These are phyloP conservation scores for Ophiognomonia clavigignenti-juglandacearum DNA, from an alignment of 2,329 filamentous ascomycete species.

Conservation along the genomic window DNA sequence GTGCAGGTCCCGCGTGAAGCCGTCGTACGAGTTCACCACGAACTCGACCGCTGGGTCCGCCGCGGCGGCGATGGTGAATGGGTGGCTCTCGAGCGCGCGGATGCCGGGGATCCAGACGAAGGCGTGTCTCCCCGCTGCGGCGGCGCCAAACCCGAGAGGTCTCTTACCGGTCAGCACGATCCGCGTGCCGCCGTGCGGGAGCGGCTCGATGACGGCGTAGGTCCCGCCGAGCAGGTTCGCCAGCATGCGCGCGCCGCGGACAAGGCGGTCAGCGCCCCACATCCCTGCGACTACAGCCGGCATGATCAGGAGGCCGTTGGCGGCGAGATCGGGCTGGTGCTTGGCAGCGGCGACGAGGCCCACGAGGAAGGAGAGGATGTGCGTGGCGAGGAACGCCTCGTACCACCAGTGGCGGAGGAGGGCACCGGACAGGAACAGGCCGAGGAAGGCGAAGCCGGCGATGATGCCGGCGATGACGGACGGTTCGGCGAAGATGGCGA, in stretches of 20 bases:
- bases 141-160: constrained; percentile 36
- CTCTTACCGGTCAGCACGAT: constrained; percentile 49
- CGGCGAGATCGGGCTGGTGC: constrained; percentile 43
- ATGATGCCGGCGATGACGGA: constrained; percentile 44
- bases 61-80: constrained; percentile 55
- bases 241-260: constrained; percentile 40
- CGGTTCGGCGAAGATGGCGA: constrained; percentile 28
- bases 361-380: constrained; percentile 44
- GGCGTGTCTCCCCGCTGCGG: constrained; percentile 54
- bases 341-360: constrained; percentile 43
- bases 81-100: constrained; percentile 54
- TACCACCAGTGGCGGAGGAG: constrained; percentile 45
- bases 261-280: constrained; percentile 46
- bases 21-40: constrained; percentile 52
- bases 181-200: constrained; percentile 49
- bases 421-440: constrained; percentile 37
- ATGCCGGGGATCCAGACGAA: constrained; percentile 60
- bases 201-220: constrained; percentile 45
- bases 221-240: constrained; percentile 46
- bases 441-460: constrained; percentile 40
- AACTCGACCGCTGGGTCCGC: constrained; percentile 54
- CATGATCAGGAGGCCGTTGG: constrained; percentile 35
- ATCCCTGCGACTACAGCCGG: constrained; percentile 37
- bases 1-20: constrained; percentile 54
- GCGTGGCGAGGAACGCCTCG: constrained; percentile 51